A percentile compares a stretch with the other conserved stretches of the same genome.
These are phyloP conservation scores for Rachicladosporium sp. DNA, from an alignment of 2,329 filamentous ascomycete genomes.

Conservation along the genomic window DNA sequence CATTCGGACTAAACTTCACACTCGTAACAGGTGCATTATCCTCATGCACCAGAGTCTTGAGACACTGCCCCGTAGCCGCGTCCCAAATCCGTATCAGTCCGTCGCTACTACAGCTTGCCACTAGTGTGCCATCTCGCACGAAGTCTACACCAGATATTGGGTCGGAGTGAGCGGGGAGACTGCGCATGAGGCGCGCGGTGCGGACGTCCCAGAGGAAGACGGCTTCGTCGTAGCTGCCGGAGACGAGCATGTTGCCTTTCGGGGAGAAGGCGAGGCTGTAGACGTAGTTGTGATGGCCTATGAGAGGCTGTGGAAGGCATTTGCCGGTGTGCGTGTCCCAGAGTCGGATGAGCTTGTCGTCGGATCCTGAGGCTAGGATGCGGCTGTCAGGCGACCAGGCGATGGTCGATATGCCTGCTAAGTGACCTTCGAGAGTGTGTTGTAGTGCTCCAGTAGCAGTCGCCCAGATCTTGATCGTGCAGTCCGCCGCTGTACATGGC, in stretches of 20 bases:
- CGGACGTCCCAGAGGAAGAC: constrained; percentile 95
- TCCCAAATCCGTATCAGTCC: constrained; percentile 94
- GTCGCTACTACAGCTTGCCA: constrained; percentile 84
- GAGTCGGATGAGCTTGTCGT: constrained; percentile 89
- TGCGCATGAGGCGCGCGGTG: constrained; percentile 75
- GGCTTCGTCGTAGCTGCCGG: constrained; percentile 91
- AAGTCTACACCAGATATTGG: constrained; percentile 92
- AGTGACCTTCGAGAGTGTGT: constrained; percentile 83
- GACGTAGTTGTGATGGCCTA: constrained; percentile 92
- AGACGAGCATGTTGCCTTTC: constrained; percentile 93
- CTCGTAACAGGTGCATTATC: constrained; percentile 83
- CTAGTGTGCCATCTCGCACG: constrained; percentile 78
- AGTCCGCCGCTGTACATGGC: constrained; percentile 47
- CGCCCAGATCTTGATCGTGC: constrained; percentile 85
- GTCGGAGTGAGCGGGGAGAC: constrained; percentile 85
- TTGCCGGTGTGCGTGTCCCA: constrained; percentile 62
- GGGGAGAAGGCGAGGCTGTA: constrained; percentile 93
- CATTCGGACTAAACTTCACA: constrained; percentile 88
- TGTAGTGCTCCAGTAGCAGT: constrained; percentile 63
- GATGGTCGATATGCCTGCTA: constrained; percentile 82
- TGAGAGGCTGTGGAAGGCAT: constrained; percentile 48
- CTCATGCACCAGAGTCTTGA: constrained; percentile 90
- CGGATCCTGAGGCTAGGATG: constrained; percentile 78
- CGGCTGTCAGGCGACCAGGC: constrained; percentile 89
- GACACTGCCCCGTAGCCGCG: constrained; percentile 83